Conservation (phyloP, 352 stramenopile species). For the Pythium periplocum region DNA sequence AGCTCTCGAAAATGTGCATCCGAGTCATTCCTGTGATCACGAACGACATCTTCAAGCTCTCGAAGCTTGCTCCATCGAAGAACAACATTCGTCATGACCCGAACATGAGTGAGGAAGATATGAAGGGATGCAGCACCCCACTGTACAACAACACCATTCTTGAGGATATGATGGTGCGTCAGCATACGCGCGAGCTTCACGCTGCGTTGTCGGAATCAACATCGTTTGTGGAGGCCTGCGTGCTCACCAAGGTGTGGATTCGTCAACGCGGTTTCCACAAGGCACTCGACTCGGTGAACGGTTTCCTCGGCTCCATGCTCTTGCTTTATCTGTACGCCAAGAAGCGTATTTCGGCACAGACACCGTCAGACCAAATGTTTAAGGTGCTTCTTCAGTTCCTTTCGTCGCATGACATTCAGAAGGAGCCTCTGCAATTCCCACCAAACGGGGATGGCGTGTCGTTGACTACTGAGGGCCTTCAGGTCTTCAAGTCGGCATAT, state of each 20-base stretch:
- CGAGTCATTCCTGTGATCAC: slow-evolving; percentile 70
- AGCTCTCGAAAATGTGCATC: slow-evolving; percentile 47
- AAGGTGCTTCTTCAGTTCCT: slow-evolving; percentile 84
- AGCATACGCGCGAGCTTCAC: slow-evolving; percentile 82
- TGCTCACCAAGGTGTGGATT: slow-evolving; percentile 87
- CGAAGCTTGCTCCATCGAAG: slow-evolving; percentile 67
- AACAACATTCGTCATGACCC: slow-evolving; percentile 85
- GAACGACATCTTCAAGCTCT: slow-evolving; percentile 68
- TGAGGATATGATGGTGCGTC: slow-evolving; percentile 85
- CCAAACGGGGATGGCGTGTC: slow-evolving; percentile 45
- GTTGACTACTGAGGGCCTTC: slow-evolving; percentile 59
- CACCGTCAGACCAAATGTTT: slow-evolving; percentile 79
- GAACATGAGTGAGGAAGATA: slow-evolving; percentile 65
- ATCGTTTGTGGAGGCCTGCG: slow-evolving; percentile 71
- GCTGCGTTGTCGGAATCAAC: slow-evolving; percentile 48
- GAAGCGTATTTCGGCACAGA: slow-evolving; percentile 65
- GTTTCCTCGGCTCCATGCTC: slow-evolving; percentile 80
- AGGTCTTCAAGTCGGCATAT: slow-evolving; percentile 59
- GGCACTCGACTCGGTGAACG: slow-evolving; percentile 71
- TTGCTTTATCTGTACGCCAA: slow-evolving; percentile 78
- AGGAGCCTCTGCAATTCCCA: slow-evolving; percentile 62
- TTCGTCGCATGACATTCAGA: slow-evolving; percentile 54
- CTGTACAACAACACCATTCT: slow-evolving; percentile 89
- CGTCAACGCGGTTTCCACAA: slow-evolving; percentile 78
- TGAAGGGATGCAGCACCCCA: slow-evolving; percentile 66